A percentile compares a stretch with the other conserved stretches of the same genome.
Conservation (phyloP, 2,329 filamentous ascomycete genomes). For the Lecanosticta acicola region DNA sequence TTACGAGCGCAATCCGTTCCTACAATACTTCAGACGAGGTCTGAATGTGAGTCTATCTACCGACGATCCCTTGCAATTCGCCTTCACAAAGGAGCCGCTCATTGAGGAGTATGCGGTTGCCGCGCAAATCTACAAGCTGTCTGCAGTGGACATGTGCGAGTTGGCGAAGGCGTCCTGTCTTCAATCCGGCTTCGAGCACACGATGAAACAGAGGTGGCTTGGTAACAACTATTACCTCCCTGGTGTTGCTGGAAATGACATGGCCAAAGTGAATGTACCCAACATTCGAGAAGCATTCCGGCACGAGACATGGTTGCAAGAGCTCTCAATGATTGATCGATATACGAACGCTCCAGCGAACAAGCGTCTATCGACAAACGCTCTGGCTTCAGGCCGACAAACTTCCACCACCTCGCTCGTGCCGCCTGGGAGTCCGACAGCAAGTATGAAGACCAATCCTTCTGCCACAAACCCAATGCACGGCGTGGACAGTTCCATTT, state of each 20-base stretch:
- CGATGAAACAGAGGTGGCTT: constrained; percentile 87
- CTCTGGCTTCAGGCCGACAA: constrained; percentile 21
- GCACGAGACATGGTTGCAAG: constrained; percentile 77
- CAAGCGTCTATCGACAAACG: constrained; percentile 24
- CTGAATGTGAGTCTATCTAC: constrained; percentile 94
- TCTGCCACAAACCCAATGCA: constrained; percentile 33
- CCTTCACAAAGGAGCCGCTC: constrained; percentile 94
- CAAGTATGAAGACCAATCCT: constrained; percentile 38
- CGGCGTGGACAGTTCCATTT: constrained; percentile 19
- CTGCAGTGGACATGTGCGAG: constrained; percentile 97
- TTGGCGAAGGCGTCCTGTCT: constrained; percentile 91
- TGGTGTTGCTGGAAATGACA: constrained; percentile 79
- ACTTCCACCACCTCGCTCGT: constrained; percentile 13
- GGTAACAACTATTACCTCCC: constrained; percentile 71
- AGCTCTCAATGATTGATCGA: constrained; percentile 63
- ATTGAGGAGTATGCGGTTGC: constrained; percentile 98
- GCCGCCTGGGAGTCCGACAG: constrained; percentile 32
- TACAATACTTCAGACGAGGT: constrained; percentile 90
- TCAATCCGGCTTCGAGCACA: constrained; percentile 87
- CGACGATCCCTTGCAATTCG: constrained; percentile 94
- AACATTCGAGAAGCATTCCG: constrained; percentile 87
- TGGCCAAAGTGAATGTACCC: constrained; percentile 94
- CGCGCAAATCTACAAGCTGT: constrained; percentile 97
- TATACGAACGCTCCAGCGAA: constrained; percentile 34
- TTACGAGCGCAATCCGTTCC: constrained; percentile 93